phyloP scores from a whole-genome alignment of 2,329 filamentous ascomycete species.

The Phyllosticta citribraziliensis region DNA sequence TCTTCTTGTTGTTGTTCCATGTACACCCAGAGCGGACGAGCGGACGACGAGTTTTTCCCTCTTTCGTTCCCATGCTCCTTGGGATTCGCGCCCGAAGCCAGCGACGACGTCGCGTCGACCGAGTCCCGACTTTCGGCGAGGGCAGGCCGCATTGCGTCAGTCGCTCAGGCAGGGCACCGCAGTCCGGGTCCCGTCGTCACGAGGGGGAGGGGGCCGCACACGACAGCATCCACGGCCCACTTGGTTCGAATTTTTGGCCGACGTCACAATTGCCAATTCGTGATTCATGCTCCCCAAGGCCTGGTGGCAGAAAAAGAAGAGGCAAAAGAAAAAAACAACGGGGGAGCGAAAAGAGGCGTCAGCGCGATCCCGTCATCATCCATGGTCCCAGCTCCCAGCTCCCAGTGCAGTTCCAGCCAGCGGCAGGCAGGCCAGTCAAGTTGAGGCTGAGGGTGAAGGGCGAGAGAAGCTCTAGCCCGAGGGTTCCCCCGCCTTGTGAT shows the following conservation, averaged over 20 bases:
- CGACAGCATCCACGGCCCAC: neutral
- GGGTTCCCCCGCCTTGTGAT: conserved; percentile 1
- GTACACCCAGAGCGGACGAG: neutral
- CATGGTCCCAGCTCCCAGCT: conserved; percentile 12
- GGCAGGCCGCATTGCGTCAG: neutral
- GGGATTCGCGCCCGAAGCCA: neutral
- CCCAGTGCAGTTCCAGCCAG: conserved; percentile 10
- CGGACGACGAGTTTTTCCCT: neutral
- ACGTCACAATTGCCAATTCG: too few relatives aligned
- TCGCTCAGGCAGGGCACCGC: too few relatives aligned
- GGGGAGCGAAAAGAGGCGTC: too few relatives aligned
- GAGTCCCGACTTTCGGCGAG: neutral
- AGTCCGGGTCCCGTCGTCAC: neutral
- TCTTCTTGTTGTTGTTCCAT: too few relatives aligned
- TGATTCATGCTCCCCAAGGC: too few relatives aligned
- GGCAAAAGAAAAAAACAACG: too few relatives aligned
- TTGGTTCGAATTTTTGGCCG: too few relatives aligned
- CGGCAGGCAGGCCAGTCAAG: too few relatives aligned
- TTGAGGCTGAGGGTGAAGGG: neutral
- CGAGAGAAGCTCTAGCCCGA: neutral
- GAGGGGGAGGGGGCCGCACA: neutral
- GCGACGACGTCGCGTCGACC: neutral
- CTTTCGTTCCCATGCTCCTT: neutral
- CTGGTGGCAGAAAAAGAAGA: too few relatives aligned
- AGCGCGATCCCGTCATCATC: too few relatives aligned